Percentiles rank a stretch among this genome's conserved stretches.
Conservation (phyloP, 495 filamentous ascomycete genomes). For the Filosporella fistucella region DNA sequence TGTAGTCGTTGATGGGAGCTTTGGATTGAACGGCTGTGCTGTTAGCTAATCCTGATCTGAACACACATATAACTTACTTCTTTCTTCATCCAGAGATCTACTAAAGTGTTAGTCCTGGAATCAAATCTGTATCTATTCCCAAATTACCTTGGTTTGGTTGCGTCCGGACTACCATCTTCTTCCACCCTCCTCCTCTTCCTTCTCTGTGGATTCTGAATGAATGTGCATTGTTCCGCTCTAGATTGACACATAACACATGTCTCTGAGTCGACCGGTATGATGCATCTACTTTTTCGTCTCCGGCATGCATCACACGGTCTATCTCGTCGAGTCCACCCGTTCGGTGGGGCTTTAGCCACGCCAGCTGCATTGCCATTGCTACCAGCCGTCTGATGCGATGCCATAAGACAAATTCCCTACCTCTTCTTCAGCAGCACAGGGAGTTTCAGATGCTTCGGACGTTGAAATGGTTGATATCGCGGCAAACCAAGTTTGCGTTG, state of each 20-base stretch:
- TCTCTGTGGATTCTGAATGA: slow-evolving; percentile 58
- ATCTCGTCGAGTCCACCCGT: slow-evolving; percentile 32
- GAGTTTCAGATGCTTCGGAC: too few species aligned
- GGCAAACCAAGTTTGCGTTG: too few species aligned
- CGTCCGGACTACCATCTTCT: slow-evolving; percentile 42
- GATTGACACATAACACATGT: slow-evolving; percentile 60
- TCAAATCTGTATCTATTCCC: slow-evolving; percentile 10
- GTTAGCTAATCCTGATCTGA: background rate
- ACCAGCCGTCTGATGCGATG: too few species aligned
- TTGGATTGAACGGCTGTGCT: slow-evolving; percentile 29
- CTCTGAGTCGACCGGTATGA: slow-evolving; percentile 67
- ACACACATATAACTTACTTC: background rate
- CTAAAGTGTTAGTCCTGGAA: background rate
- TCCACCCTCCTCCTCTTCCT: slow-evolving; percentile 70
- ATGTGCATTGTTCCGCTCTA: slow-evolving; percentile 56
- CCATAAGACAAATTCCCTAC: too few species aligned
- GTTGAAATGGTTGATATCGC: too few species aligned
- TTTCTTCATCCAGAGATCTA: slow-evolving; percentile 25
- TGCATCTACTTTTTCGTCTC: slow-evolving; percentile 81
- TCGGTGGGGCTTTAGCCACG: too few species aligned
- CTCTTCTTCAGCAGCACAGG: too few species aligned
- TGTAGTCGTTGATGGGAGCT: slow-evolving; percentile 29
- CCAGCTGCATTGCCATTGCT: too few species aligned
- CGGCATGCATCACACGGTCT: slow-evolving; percentile 62
- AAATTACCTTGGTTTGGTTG: slow-evolving; percentile 52